Base-by-base conservation (phyloP, 768 basidiomycete species). In the Mycena venus region DNA sequence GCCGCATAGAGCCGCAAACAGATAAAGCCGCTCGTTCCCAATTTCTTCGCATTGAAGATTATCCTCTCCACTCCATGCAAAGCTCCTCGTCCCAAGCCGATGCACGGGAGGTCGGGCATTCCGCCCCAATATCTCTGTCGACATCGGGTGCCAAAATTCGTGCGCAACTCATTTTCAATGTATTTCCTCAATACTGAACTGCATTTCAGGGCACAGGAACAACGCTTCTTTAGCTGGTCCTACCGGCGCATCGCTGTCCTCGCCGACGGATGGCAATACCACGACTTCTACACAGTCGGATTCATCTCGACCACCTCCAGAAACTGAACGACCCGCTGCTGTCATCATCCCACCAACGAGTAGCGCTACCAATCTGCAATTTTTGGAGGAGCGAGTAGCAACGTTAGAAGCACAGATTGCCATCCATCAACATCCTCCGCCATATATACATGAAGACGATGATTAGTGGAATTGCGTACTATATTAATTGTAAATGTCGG, bases 11-110 rank as follows among this genome's bases (percentile, higher is more conserved):
- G 8, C 23, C 55, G 19, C 32, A 63, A 47, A 47, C 38, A 8
- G 72, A 68, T 11, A 58, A 68, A 64, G 55, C 25, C 1, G 40
- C 68, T 11, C 66, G 49, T 19, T 21, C 61, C 2, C 60, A 69
- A 23, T 69, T 69, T 55, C 73, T 74, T 27, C 73, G 62, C 29
- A n/a, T 75, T 11, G 68, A 68, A 21, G 68, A 75, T 15, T 70
- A 75, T 36, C 73, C 66, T 8, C 36, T 64, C 1, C 67, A 61
- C 32, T 42, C 40, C 15, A 5, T 25, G 25, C 34, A 5, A 8
- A 25, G 14, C 15, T 12, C 21, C 10, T 23, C n/a, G 12, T 34
- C 29, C 0, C n/a, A 5, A 31, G 32, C 32, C 19, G 56, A 66
- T 32, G 47, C 42, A 27, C 47, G 19, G 23, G 47, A 55, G 25